phyloP scores from a whole-genome alignment of 1,284 basidiomycete species.

The Blastosporella zonata region DNA sequence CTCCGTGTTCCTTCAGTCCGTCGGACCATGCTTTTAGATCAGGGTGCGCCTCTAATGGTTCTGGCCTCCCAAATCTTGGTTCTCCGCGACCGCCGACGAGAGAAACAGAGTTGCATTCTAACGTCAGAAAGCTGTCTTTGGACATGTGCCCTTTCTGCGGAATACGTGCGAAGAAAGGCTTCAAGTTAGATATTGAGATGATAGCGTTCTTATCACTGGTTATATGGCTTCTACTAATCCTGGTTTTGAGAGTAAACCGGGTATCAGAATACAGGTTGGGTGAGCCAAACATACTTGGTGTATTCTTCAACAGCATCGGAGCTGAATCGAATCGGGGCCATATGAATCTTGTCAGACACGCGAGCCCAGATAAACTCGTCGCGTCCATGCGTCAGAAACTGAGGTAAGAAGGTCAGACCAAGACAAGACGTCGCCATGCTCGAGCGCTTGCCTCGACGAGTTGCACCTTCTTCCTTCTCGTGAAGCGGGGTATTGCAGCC shows the following conservation, averaged over 20 bases:
- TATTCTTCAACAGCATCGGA: conserved; percentile 32
- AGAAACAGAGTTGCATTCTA: conserved; percentile 44
- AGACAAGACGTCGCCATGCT: not conserved
- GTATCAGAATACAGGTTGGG: not conserved
- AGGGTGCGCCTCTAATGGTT: conserved; percentile 36
- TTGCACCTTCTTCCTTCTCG: conserved; percentile 46
- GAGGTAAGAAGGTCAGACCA: conserved; percentile 3
- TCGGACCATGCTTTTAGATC: conserved; percentile 46
- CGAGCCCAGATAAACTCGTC: conserved; percentile 34
- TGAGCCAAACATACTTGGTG: conserved; percentile 18
- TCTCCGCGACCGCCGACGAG: conserved; percentile 41
- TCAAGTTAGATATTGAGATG: conserved; percentile 41
- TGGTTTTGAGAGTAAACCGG: not conserved
- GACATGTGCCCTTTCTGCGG: conserved; percentile 40
- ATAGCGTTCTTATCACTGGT: conserved; percentile 32
- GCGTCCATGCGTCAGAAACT: conserved; percentile 34
- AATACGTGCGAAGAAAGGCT: conserved; percentile 45
- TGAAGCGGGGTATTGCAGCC: conserved; percentile 27
- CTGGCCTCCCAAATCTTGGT: conserved; percentile 44
- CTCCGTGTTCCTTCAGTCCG: conserved; percentile 49
- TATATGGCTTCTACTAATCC: conserved; percentile 21
- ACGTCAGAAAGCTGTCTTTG: conserved; percentile 34
- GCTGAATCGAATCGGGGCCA: conserved; percentile 33
- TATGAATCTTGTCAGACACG: conserved; percentile 34
- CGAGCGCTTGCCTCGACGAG: conserved; percentile 44